Percentiles rank a stretch among this genome's conserved stretches.
Evolutionary conservation across 2,329 filamentous ascomycete genomes (phyloP).

Genomic region (Monilinia vaccinii-corymbosi): DNA sequence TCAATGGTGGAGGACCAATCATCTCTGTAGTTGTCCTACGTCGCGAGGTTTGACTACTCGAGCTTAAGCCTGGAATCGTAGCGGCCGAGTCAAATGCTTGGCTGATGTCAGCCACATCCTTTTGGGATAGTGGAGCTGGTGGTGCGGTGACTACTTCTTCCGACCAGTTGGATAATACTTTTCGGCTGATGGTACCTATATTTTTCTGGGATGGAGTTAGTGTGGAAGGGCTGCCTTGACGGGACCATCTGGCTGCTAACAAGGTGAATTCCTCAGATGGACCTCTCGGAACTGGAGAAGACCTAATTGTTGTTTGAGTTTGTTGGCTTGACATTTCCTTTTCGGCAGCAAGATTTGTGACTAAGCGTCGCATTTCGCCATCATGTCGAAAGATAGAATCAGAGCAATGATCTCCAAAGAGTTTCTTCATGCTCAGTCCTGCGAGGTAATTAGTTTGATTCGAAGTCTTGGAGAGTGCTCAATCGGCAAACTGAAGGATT

Average conservation of each 20-base stretch:
- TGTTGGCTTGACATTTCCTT: background rate
- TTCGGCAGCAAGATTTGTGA: background rate
- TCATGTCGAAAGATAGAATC: slow-evolving; percentile 57
- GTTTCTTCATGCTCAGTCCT: slow-evolving; percentile 50
- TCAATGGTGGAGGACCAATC: slow-evolving; percentile 10
- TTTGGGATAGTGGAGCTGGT: background rate
- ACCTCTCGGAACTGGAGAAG: background rate
- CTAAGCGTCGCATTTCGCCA: slow-evolving; percentile 39
- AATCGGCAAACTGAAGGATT: background rate
- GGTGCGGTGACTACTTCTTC: background rate
- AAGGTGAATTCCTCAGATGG: background rate
- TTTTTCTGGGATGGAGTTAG: background rate
- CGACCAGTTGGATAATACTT: background rate
- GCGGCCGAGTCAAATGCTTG: background rate
- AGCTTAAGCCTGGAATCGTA: slow-evolving; percentile 8
- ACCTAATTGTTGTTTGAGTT: background rate
- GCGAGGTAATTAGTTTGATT: background rate
- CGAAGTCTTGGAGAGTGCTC: background rate
- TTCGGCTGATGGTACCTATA: background rate
- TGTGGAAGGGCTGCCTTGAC: background rate
- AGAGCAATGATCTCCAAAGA: slow-evolving; percentile 66
- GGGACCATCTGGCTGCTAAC: background rate
- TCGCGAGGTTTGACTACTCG: slow-evolving; percentile 13
- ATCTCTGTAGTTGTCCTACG: slow-evolving; percentile 17
- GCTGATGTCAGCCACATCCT: background rate